A percentile compares a stretch with the other conserved stretches of the same genome.
Evolutionary conservation across 2,329 filamentous ascomycete genomes (phyloP).

Genomic region (Colletotrichum simmondsii): DNA sequence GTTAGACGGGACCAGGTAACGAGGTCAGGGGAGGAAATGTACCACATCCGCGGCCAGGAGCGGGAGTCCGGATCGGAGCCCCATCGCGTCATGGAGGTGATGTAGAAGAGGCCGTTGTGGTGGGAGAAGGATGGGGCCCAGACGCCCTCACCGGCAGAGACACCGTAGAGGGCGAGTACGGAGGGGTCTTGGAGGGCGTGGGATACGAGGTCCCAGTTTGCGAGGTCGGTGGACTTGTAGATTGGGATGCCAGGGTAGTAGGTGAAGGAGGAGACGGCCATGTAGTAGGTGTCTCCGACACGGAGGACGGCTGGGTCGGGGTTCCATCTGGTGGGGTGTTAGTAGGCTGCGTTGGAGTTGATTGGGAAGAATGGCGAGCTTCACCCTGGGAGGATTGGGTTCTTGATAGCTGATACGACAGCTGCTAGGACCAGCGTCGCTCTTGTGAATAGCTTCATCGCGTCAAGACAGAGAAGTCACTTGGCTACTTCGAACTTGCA

Average conservation of each 20-base stretch:
- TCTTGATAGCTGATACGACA: slow-evolving; percentile 25
- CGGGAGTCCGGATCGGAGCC: slow-evolving; percentile 49
- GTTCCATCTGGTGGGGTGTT: slow-evolving; percentile 19
- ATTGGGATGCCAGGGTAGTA: slow-evolving; percentile 65
- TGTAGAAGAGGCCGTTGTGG: slow-evolving; percentile 42
- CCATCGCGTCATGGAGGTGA: slow-evolving; percentile 44
- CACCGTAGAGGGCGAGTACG: slow-evolving; percentile 17
- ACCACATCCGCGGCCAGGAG: slow-evolving; percentile 47
- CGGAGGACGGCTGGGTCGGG: slow-evolving; percentile 25
- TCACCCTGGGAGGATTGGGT: slow-evolving; percentile 25
- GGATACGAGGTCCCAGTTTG: slow-evolving; percentile 18
- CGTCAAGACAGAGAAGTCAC: background rate
- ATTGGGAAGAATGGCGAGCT: background rate
- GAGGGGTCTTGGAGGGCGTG: slow-evolving; percentile 18
- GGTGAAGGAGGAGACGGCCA: slow-evolving; percentile 46
- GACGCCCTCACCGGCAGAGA: slow-evolving; percentile 21
- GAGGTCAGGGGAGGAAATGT: slow-evolving; percentile 37
- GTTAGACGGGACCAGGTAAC: slow-evolving; percentile 35
- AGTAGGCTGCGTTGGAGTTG: background rate
- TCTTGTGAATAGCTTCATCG: slow-evolving; percentile 20
- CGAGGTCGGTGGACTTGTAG: slow-evolving; percentile 45
- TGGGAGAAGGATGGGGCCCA: slow-evolving; percentile 38
- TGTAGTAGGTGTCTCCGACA: slow-evolving; percentile 16
- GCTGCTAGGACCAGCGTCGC: slow-evolving; percentile 17
- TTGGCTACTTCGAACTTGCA: background rate